A percentile compares a stretch with the other conserved stretches of the same genome.
These are phyloP conservation scores for Glebionis coronaria DNA, from an alignment of 129 eudicot genomes.

Conservation along the genomic window DNA sequence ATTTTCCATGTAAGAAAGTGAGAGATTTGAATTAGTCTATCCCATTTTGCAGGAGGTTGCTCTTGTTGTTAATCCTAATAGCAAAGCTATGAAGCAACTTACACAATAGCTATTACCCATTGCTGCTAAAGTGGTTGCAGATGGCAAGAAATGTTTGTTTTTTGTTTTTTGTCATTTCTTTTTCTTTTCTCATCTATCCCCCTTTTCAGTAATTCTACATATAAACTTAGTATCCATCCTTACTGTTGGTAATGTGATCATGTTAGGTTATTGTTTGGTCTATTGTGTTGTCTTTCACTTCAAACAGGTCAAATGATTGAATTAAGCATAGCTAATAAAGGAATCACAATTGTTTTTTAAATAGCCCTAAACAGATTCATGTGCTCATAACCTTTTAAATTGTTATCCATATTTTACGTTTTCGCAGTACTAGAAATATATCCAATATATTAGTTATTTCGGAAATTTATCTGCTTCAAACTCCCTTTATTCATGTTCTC, in stretches of 20 bases:
- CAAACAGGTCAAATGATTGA: not conserved
- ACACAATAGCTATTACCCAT: conserved; percentile 41
- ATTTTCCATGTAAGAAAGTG: conserved; percentile 42
- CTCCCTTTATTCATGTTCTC: not conserved
- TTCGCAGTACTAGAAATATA: not conserved
- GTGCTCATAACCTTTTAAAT: not conserved
- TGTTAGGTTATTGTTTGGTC: too few species aligned
- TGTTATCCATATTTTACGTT: not conserved
- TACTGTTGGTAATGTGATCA: not conserved
- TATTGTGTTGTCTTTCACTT: not conserved
- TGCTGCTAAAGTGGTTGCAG: conserved; percentile 47
- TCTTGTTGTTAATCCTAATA: conserved; percentile 53
- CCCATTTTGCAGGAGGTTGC: conserved; percentile 56
- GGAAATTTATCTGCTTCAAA: not conserved
- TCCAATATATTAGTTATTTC: not conserved
- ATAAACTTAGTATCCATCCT: not conserved
- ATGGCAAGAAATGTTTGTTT: conserved; percentile 27
- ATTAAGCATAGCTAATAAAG: not conserved
- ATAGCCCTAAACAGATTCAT: not conserved
- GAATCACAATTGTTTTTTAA: not conserved
- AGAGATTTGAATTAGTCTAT: conserved; percentile 56
- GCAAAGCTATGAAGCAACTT: conserved; percentile 57
- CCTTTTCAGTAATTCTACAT: not conserved
- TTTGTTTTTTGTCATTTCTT: not conserved
- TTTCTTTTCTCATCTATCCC: not conserved